A percentile compares a stretch with the other conserved stretches of the same genome.
phyloP scores from a whole-genome alignment of 768 basidiomycete species.

The Pilatotrama ljubarskyi region DNA sequence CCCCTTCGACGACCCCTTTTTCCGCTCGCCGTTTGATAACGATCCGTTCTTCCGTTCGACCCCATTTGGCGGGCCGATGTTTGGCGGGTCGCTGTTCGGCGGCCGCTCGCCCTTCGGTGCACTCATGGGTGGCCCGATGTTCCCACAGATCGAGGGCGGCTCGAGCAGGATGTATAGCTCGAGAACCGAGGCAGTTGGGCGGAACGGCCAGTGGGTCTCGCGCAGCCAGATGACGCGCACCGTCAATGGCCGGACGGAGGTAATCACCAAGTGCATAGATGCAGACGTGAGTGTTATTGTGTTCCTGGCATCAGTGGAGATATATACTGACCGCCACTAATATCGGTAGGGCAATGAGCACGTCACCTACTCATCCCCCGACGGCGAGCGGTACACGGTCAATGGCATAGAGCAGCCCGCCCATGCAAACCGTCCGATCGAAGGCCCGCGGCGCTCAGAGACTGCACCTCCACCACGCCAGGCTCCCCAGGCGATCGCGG shows the following conservation, averaged over 20 bases:
- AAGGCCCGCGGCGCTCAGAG: constrained; percentile 6
- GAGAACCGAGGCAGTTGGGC: constrained; percentile 29
- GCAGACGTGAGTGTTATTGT: constrained; percentile 47
- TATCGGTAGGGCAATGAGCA: constrained; percentile 69
- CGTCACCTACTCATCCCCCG: constrained; percentile 60
- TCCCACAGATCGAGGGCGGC: constrained; percentile 16
- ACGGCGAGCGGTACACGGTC: constrained; percentile 66
- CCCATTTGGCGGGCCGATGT: constrained; percentile 17
- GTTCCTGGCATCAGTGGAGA: not conserved
- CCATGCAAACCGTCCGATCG: not conserved
- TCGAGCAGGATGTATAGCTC: constrained; percentile 27
- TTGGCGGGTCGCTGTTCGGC: constrained; percentile 11
- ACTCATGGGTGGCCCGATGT: constrained; percentile 12
- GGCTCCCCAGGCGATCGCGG: constrained; percentile 4
- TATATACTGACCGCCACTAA: constrained; percentile 8
- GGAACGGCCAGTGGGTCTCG: constrained; percentile 46
- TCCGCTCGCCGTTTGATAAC: constrained; percentile 7
- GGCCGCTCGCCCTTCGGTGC: constrained; percentile 11
- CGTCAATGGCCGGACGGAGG: constrained; percentile 69
- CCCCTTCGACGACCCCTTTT: constrained; percentile 20
- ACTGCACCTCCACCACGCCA: not conserved
- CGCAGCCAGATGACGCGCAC: constrained; percentile 58
- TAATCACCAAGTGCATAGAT: constrained; percentile 54
- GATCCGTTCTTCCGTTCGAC: not conserved
- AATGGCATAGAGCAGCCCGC: constrained; percentile 58